A percentile compares a stretch with the other conserved stretches of the same genome.
Conservation (phyloP, 2,329 filamentous ascomycete genomes). For the Trichoderma oligosporum region DNA sequence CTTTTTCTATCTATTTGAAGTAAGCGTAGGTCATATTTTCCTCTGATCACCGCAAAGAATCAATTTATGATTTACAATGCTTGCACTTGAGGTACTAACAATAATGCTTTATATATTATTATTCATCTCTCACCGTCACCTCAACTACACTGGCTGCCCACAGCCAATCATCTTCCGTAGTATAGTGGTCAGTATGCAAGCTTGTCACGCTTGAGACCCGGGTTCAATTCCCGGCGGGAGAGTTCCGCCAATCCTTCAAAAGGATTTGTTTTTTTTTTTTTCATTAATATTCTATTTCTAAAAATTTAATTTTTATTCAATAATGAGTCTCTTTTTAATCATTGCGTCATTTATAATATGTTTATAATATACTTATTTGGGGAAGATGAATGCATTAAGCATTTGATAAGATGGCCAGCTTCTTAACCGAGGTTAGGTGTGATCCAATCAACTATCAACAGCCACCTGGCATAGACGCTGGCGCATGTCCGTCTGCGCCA, state of each 20-base stretch:
- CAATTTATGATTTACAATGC: not conserved
- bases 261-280: not conserved
- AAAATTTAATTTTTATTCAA: not conserved
- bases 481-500: slow-evolving; percentile 11
- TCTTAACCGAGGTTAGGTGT: too few relatives aligned
- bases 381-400: too few relatives aligned
- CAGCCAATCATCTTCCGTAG: slow-evolving; percentile 23
- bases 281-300: not conserved
- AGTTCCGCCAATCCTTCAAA: slow-evolving; percentile 16
- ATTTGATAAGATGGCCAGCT: too few relatives aligned
- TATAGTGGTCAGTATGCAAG: slow-evolving; percentile 27
- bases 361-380: too few relatives aligned
- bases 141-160: slow-evolving; percentile 18
- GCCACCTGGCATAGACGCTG: too few relatives aligned
- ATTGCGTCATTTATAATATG: too few relatives aligned
- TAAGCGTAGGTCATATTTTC: not conserved
- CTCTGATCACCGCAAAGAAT: too few relatives aligned
- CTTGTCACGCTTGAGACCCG: slow-evolving; percentile 26
- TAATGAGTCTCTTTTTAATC: not conserved
- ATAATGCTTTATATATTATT: not conserved
- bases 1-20: not conserved
- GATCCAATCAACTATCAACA: too few relatives aligned
- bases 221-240: slow-evolving; percentile 27
- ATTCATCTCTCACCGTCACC: not conserved
- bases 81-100: too few relatives aligned